Evolutionary conservation across 345 rosid genomes (phyloP), one percentile per base, ranked within the genome.

Genomic region (Gossypium anomalum): DNA sequence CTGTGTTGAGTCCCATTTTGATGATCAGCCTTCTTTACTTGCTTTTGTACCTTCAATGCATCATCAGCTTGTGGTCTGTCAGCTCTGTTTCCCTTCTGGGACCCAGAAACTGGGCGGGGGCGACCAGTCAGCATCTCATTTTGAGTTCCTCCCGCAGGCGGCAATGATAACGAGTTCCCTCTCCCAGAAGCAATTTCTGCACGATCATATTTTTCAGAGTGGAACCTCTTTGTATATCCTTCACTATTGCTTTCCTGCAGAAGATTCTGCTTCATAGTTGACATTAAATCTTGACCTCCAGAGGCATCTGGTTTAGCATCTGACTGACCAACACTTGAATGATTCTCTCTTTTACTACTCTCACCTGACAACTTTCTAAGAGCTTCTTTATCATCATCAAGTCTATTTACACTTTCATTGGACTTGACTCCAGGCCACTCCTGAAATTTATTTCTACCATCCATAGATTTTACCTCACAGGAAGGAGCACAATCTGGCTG

Each of bases 1-100:
- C 20, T 77, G 9, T 78, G 84, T 67, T 80, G 87, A 78, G 76
- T 69, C 49, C 92, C 96, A 81, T 81, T 86, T 65, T 79, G 81
- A 74, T 78, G 75, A 73, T 82, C 91, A 76, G 79, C 81, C 79
- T 80, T 82, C 72, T 72, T 82, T 52, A 74, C 76, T 66, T 83
- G 86, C 69, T 78, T 86, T 45, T 78, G 77, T 60, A 78, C 73
- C 68, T 80, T 89, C 29, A 79, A 74, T 59, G 76, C 76, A 76
- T 83, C 89, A 59, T 78, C 83, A 55, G 61, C 86, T 65, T 76
- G 87, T 61, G 79, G 59, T 51, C 63, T 75, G 52, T 81, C 64
- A 53, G 58, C 77, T 58, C 80, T 84, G 74, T 73, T 83, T 75
- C 70, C 86, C 77, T 76, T 86, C 9, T 67, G 81, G 61, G 83